Evolutionary conservation across 306 rosid species (phyloP), one percentile per base, ranked within the genome.

Genomic region (Rubus parviflorus): DNA sequence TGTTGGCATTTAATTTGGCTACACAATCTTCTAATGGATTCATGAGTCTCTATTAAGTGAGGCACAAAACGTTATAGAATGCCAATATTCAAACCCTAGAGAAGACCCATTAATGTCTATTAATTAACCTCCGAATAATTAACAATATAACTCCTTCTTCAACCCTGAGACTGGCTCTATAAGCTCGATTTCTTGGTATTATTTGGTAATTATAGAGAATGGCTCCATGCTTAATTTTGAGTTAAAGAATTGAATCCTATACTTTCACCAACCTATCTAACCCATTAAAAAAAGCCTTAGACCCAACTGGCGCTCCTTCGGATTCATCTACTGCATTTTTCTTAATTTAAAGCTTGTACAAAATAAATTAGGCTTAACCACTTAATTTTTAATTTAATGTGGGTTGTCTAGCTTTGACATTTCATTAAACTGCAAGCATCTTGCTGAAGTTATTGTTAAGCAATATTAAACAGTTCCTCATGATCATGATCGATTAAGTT

Each of bases 251-350:
- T 14, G 19, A 30, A 30, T 14, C 41, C 68, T 54, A 48, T 35
- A 68, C 72, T 79, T 80, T 85, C 68, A 74, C 84, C 74, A 78
- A 81, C 80, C 84, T 38, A 77, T 83, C 75, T 75, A 79, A 84
- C 9, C 77, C 79, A 71, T 76, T 83, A 77, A 82, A 79, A 3
- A 78, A 82, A 72, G 40, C 53, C 40, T 80, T 87, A 88, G 90
- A 81, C 87, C 85, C 77, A 85, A 85, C 87, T 88, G 91, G 88
- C 90, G 62, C 77, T 62, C 15, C 51, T 67, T 79, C 76, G 79
- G 80, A 79, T 78, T 68, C 54, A 81, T 75, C 78, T 77, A 81
- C 78, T 48, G 62, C 67, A 69, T 53, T 51, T 68, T 70, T 80
- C 56, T 74, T 79, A 63, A 54, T 42, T 38, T 64, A 71, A 60